Evolutionary conservation across 371 early-diverging fungal species (phyloP).

Genomic region (Apophysomyces variabilis): DNA sequence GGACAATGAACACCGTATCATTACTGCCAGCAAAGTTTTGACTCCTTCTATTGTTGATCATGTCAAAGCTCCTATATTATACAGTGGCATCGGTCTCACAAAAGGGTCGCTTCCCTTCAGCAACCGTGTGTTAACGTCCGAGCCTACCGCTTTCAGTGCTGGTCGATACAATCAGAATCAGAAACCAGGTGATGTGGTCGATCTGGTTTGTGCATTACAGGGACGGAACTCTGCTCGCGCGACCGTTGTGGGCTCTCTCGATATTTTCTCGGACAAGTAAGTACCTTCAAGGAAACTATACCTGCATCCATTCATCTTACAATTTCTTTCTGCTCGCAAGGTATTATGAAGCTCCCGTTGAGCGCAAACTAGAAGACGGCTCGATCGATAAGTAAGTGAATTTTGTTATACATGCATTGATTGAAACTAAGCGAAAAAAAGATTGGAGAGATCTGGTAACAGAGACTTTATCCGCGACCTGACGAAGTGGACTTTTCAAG

Average conservation of each 20-base stretch:
- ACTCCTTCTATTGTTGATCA: constrained; percentile 39
- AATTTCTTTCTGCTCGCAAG: constrained; percentile 6
- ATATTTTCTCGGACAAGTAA: constrained; percentile 78
- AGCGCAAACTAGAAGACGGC: constrained; percentile 23
- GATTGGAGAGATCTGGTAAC: constrained; percentile 67
- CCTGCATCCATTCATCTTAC: neutral
- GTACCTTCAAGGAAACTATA: neutral
- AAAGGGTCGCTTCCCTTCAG: constrained; percentile 63
- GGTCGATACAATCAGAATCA: constrained; percentile 30
- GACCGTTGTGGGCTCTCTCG: constrained; percentile 80
- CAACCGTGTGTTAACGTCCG: constrained; percentile 67
- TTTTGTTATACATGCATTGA: neutral
- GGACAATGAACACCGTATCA: constrained; percentile 45
- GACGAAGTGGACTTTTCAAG: constrained; percentile 91
- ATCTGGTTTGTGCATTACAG: constrained; percentile 84
- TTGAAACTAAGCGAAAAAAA: neutral
- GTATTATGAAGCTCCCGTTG: constrained; percentile 28
- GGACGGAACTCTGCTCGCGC: constrained; percentile 89
- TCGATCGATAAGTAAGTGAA: constrained; percentile 27
- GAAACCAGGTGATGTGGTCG: constrained; percentile 34
- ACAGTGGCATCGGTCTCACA: constrained; percentile 78
- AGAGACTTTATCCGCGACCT: constrained; percentile 72
- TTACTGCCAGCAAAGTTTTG: constrained; percentile 34
- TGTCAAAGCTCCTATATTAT: constrained; percentile 63
- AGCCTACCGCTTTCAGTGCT: constrained; percentile 65